These are phyloP conservation scores for Populus deltoides DNA, from an alignment of 345 rosid species.

Conservation along the genomic window DNA sequence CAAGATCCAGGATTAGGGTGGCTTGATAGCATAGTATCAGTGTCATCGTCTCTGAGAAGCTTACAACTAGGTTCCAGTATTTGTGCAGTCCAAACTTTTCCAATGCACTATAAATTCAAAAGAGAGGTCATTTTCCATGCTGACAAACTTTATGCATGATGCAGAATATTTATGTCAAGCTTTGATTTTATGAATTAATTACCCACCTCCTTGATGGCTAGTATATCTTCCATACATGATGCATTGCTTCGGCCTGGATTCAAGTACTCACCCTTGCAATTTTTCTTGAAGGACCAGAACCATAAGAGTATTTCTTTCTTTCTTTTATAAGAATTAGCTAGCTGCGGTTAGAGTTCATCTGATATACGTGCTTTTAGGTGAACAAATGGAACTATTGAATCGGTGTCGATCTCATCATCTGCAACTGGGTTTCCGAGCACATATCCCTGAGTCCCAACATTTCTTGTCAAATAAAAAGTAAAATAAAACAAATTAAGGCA, in stretches of 20 bases:
- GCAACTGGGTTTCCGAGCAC: conserved; percentile 5
- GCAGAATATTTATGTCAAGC: background rate
- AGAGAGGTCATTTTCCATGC: background rate
- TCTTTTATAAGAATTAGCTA: background rate
- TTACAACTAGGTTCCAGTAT: conserved; percentile 36
- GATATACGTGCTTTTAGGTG: conserved; percentile 14
- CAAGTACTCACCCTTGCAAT: conserved; percentile 29
- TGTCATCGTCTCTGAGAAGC: background rate
- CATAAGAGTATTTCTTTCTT: background rate
- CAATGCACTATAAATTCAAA: conserved; percentile 20
- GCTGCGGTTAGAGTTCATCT: conserved; percentile 11
- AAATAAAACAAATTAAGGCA: background rate
- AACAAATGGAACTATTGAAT: conserved; percentile 17
- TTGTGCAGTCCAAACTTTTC: conserved; percentile 12
- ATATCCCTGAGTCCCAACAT: background rate
- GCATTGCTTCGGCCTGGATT: conserved; percentile 14
- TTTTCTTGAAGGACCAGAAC: conserved; percentile 15
- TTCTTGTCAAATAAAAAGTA: background rate
- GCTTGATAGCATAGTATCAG: conserved; percentile 1
- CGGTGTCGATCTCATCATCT: background rate
- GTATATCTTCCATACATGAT: conserved; percentile 17
- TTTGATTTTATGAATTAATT: background rate
- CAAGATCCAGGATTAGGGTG: conserved; percentile 2
- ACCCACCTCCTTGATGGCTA: conserved; percentile 14
- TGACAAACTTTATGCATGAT: background rate